Evolutionary conservation across 441 rosid species (phyloP).

Genomic region (Biscutella laevigata): DNA sequence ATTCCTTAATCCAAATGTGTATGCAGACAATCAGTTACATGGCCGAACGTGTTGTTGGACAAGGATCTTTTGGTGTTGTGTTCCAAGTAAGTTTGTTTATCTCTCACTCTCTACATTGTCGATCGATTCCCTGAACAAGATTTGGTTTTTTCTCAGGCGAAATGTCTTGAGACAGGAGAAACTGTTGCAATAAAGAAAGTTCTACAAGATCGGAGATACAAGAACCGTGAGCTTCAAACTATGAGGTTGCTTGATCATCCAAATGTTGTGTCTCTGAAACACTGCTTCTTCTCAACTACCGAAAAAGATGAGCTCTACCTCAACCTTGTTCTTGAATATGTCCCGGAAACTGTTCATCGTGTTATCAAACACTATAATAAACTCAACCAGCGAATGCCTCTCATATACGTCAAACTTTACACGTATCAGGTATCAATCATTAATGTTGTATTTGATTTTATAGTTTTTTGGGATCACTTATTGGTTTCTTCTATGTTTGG

Average conservation of each 20-base stretch:
- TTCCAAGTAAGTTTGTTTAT: constrained; percentile 52
- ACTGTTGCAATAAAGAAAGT: constrained; percentile 96
- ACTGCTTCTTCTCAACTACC: constrained; percentile 86
- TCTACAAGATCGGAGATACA: constrained; percentile 89
- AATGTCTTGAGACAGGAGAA: constrained; percentile 89
- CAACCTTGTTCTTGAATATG: constrained; percentile 87
- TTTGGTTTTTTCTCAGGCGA: constrained; percentile 39
- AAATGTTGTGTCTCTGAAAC: constrained; percentile 77
- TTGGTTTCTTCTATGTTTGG: constrained; percentile 15
- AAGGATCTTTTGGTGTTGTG: constrained; percentile 95
- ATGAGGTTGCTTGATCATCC: constrained; percentile 97
- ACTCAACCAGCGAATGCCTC: constrained; percentile 87
- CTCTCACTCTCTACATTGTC: not conserved
- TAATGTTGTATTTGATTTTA: not conserved
- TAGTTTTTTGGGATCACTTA: not conserved
- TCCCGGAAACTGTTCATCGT: constrained; percentile 86
- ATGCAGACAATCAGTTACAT: constrained; percentile 89
- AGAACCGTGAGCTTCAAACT: constrained; percentile 94
- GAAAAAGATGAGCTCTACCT: constrained; percentile 91
- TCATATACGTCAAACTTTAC: constrained; percentile 83
- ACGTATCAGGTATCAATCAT: constrained; percentile 61
- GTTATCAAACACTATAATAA: constrained; percentile 85
- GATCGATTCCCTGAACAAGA: not conserved
- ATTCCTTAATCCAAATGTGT: not conserved
- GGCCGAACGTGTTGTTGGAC: constrained; percentile 97